These are phyloP conservation scores for Dothiorella sarmentorum DNA, from an alignment of 2,329 filamentous ascomycete genomes.

Conservation along the genomic window DNA sequence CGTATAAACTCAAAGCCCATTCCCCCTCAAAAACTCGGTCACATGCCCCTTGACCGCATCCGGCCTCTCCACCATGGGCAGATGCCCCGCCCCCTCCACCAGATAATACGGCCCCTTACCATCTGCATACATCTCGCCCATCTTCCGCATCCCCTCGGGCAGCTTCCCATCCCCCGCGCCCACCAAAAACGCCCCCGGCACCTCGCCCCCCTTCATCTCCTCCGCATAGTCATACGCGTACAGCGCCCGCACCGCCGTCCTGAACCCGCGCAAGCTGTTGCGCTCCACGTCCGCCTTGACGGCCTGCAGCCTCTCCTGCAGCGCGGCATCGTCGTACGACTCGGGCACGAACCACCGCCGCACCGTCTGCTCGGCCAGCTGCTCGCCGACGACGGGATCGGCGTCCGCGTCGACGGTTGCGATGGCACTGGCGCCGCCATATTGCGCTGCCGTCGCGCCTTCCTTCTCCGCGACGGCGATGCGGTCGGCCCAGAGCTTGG, in stretches of 20 bases:
- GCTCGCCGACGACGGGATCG: conserved; percentile 56
- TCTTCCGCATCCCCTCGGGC: conserved; percentile 75
- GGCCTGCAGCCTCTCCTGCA: conserved; percentile 50
- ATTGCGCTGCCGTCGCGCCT: conserved; percentile 29
- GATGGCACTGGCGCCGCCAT: conserved; percentile 25
- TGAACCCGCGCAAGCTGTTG: conserved; percentile 70
- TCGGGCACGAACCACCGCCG: conserved; percentile 68
- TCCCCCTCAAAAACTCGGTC: conserved; percentile 48
- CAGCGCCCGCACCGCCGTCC: conserved; percentile 64
- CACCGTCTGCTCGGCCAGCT: conserved; percentile 68
- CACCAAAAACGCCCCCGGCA: conserved; percentile 66
- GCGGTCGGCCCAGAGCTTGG: conserved; percentile 74
- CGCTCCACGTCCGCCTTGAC: conserved; percentile 66
- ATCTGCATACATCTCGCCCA: conserved; percentile 46
- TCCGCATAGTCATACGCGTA: conserved; percentile 67
- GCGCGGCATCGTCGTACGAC: conserved; percentile 53
- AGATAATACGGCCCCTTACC: conserved; percentile 55
- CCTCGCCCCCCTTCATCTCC: conserved; percentile 51
- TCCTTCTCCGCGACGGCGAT: conserved; percentile 64
- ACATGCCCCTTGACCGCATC: conserved; percentile 64
- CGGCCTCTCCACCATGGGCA: conserved; percentile 80
- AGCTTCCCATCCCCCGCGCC: conserved; percentile 72
- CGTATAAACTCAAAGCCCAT: neutral
- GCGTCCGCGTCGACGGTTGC: conserved; percentile 32
- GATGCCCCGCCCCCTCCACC: conserved; percentile 69